Evolutionary conservation across 805 yeast genomes (phyloP).

Genomic region (Monosporozyma aerobia): DNA sequence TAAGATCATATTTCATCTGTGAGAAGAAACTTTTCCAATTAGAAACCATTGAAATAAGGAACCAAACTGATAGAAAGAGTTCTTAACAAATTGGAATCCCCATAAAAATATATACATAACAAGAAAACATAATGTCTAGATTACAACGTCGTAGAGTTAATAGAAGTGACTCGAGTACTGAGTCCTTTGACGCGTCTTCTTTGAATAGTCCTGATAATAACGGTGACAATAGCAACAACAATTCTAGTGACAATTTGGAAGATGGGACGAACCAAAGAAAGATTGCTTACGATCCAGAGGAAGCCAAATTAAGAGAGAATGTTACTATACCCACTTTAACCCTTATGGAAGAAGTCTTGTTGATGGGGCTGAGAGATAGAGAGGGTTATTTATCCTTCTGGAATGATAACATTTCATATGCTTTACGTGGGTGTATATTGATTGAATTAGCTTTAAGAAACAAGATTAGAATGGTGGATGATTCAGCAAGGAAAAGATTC

Average conservation of each 20-base stretch:
- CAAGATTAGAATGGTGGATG: constrained; percentile 80
- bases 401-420: constrained; percentile 96
- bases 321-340: constrained; percentile 66
- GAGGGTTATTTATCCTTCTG: constrained; percentile 96
- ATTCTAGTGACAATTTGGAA: constrained; percentile 8
- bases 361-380: constrained; percentile 88
- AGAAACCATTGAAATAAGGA: neutral
- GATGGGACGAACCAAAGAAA: constrained; percentile 36
- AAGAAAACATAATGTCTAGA: constrained; percentile 36
- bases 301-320: constrained; percentile 32
- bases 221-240: constrained; percentile 11
- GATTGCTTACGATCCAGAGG: constrained; percentile 73
- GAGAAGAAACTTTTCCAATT: neutral
- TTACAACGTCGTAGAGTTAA: constrained; percentile 73
- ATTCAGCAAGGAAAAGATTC: constrained; percentile 82
- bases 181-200: neutral
- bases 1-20: too few relatives aligned
- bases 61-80: neutral
- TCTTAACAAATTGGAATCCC: neutral
- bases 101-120: too few relatives aligned
- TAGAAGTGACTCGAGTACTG: constrained; percentile 24
- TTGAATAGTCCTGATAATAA: constrained; percentile 1
- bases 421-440: constrained; percentile 86
- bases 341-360: constrained; percentile 89
- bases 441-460: constrained; percentile 89